Percentiles rank a stretch among this genome's conserved stretches.
Conservation (phyloP, 2,329 filamentous ascomycete species). For the Ceratocystis cubensis region DNA sequence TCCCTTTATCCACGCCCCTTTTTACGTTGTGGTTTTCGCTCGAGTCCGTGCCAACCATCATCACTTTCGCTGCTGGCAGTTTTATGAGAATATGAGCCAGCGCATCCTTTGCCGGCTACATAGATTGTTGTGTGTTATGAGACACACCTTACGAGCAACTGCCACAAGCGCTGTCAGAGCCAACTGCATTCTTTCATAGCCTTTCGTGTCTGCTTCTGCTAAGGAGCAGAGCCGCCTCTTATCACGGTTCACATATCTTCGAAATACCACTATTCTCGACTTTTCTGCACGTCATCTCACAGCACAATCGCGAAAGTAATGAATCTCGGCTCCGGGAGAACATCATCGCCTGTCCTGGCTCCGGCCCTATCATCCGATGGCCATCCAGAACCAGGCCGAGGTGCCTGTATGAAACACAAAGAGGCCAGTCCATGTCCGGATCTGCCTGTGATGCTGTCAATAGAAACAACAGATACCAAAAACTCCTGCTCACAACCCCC, state of each 20-base stretch:
- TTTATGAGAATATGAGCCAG: conserved; percentile 5
- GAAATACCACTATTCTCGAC: not conserved
- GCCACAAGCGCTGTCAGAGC: not conserved
- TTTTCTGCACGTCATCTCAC: not conserved
- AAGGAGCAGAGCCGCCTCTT: not conserved
- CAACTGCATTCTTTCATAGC: conserved; percentile 12
- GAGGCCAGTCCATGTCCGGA: not conserved
- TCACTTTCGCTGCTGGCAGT: not conserved
- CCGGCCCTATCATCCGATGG: not conserved
- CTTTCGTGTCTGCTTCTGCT: not conserved
- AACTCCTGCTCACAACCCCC: not conserved
- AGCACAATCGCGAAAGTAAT: conserved; percentile 1
- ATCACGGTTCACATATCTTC: not conserved
- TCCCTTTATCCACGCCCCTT: not conserved
- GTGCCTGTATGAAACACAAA: not conserved
- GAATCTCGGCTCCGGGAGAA: conserved; percentile 5
- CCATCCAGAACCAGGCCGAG: not conserved
- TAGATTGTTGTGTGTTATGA: conserved; percentile 17
- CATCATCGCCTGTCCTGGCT: not conserved
- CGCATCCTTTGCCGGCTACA: conserved; percentile 8
- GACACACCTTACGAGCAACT: conserved; percentile 2
- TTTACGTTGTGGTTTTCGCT: not conserved
- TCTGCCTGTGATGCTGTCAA: conserved; percentile 2
- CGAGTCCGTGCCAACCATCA: not conserved
- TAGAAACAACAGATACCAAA: not conserved